Base-by-base conservation (phyloP, 352 stramenopile species). In the Thalassiosira delicatula region DNA sequence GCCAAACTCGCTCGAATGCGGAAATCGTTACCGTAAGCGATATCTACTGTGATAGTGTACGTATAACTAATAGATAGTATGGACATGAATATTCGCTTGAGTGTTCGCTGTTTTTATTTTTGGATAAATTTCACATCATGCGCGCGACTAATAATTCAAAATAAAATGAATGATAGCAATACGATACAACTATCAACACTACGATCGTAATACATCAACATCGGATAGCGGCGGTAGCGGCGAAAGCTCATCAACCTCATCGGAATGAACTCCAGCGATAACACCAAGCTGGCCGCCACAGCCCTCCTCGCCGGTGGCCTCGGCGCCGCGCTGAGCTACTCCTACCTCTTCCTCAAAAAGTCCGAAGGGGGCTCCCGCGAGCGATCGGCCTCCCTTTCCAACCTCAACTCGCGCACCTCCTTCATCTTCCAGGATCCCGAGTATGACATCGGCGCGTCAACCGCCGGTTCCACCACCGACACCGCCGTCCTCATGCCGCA, bases 401-500 rank as follows among this genome's bases (percentile, higher is more conserved):
- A 21, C 30, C 25, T 14, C 62, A 35, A 27, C 27, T 61, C 32
- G 46, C 65, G 71, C 21, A 79, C 57, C 8, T 83, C 76, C 44
- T 85, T 83, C 65, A 76, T 85, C 70, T 85, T 83, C 49, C 51
- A 72, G 57, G 69, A 83, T 75, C 76, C 44, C 4, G 35, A 71
- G 23, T 65, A 70, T 54, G 65, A 76, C 23, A 60, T 74, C n/a
- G 68, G 56, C 35, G 19, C 37, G 17, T 42, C 81, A 7, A 60
- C 65, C 11, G 59, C 70, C 46, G 73, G 70, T 19, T 19, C 11
- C 11, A 19, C 42, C 4, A 65, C 70, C 14, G 66, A 79, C 21
- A 68, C 46, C 11, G 21, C 66, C 23, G 79, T 92, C 32, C 51
- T 94, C 2, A 89, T 93, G 30, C 88, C 91, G 21, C 88, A 93